Evolutionary conservation across 306 rosid species (phyloP).

Genomic region (Sphenostylis stenocarpa): DNA sequence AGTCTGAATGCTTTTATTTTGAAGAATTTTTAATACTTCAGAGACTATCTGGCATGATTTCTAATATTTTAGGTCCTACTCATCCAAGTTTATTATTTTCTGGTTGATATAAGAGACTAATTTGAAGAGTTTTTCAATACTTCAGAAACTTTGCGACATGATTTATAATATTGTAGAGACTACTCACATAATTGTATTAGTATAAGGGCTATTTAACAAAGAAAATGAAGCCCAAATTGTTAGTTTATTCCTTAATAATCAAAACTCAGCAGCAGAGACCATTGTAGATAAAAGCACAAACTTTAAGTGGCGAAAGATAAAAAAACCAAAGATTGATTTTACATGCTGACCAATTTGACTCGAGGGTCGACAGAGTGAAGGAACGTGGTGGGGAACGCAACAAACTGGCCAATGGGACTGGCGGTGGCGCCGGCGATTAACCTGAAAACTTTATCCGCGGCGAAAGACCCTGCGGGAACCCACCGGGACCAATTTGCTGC

Average conservation of each 20-base stretch:
- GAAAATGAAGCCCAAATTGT: too few species aligned
- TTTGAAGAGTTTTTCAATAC: too few species aligned
- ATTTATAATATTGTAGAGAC: too few species aligned
- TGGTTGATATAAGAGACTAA: too few species aligned
- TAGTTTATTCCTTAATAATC: neutral
- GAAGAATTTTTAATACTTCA: neutral
- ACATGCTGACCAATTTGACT: slow-evolving; percentile 68
- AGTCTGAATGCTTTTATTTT: neutral
- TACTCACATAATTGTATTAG: too few species aligned
- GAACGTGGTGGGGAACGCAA: slow-evolving; percentile 79
- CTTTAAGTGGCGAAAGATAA: neutral
- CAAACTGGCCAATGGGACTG: slow-evolving; percentile 89
- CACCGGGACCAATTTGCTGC: slow-evolving; percentile 61
- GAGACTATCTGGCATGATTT: neutral
- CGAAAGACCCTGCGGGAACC: slow-evolving; percentile 64
- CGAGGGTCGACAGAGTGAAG: slow-evolving; percentile 89
- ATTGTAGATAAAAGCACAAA: neutral
- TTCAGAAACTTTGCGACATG: too few species aligned
- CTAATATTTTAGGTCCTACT: neutral
- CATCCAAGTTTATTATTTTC: too few species aligned
- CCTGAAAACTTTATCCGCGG: slow-evolving; percentile 78
- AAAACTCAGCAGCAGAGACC: neutral
- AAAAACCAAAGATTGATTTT: neutral
- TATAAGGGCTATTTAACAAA: too few species aligned
- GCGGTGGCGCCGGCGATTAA: slow-evolving; percentile 85